Conservation (phyloP, 768 basidiomycete species). For the Collybia nuda region DNA sequence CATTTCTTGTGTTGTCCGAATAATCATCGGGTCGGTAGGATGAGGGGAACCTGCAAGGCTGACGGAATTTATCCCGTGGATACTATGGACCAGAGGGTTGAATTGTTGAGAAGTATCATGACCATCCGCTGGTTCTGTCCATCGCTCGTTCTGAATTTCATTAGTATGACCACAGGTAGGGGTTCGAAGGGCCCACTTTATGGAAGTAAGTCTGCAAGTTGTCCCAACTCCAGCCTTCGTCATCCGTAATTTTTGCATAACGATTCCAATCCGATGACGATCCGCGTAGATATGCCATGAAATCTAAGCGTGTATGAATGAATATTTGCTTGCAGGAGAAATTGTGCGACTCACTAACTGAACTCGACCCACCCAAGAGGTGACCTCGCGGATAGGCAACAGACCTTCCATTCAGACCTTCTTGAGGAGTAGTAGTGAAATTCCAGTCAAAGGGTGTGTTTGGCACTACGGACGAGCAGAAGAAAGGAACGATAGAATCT, state of each 20-base stretch:
- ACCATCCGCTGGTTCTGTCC: slow-evolving; percentile 26
- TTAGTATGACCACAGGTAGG: neutral
- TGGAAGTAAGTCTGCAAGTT: slow-evolving; percentile 23
- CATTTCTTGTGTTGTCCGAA: slow-evolving; percentile 27
- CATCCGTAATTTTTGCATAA: slow-evolving; percentile 23
- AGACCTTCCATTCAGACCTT: slow-evolving; percentile 5
- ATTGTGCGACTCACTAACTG: neutral
- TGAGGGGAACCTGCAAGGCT: slow-evolving; percentile 28
- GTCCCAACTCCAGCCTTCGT: slow-evolving; percentile 31
- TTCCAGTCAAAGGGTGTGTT: slow-evolving; percentile 12
- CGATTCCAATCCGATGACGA: slow-evolving; percentile 29
- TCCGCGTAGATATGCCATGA: slow-evolving; percentile 30
- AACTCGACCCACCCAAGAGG: slow-evolving; percentile 6
- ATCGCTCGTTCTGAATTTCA: slow-evolving; percentile 28
- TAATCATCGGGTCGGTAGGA: slow-evolving; percentile 22
- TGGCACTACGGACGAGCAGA: slow-evolving; percentile 1
- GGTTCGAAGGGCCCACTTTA: slow-evolving; percentile 15
- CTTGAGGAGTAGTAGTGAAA: slow-evolving; percentile 7
- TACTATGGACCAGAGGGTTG: slow-evolving; percentile 28
- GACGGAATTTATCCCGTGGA: slow-evolving; percentile 25
- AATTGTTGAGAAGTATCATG: slow-evolving; percentile 31
- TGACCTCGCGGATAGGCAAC: slow-evolving; percentile 9
- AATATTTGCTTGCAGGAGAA: neutral
- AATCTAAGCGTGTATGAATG: slow-evolving; percentile 16
- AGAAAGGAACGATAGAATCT: slow-evolving; percentile 3